Percentiles rank a stretch among this genome's conserved stretches.
phyloP scores from a whole-genome alignment of 768 basidiomycete genomes.

The Hortiboletus campestris region DNA sequence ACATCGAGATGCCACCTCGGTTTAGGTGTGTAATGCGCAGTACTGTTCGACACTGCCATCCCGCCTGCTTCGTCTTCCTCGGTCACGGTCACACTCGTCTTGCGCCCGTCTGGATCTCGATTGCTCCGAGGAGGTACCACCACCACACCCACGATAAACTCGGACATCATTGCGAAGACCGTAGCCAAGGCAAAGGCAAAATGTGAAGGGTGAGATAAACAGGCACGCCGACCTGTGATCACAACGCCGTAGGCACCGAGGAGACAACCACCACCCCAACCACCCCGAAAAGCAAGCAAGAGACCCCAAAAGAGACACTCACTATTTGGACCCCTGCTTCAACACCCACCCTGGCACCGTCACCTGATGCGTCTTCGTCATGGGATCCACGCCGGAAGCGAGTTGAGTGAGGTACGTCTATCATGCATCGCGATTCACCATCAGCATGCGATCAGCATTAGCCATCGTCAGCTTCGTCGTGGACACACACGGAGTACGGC shows the following conservation, averaged over 20 bases:
- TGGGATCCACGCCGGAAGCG: conserved; percentile 43
- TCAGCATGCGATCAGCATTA: not conserved
- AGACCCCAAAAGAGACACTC: conserved; percentile 10
- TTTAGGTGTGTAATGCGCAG: not conserved
- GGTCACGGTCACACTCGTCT: conserved; percentile 1
- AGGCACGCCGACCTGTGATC: not conserved
- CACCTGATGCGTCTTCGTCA: conserved; percentile 18
- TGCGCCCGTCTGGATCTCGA: conserved; percentile 14
- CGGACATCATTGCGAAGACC: conserved; percentile 1
- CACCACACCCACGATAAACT: conserved; percentile 10
- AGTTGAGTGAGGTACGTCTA: conserved; percentile 42
- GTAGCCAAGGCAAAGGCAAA: not conserved
- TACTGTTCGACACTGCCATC: conserved; percentile 11
- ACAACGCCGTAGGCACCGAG: conserved; percentile 1
- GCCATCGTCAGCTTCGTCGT: conserved; percentile 1
- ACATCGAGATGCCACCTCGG: not conserved
- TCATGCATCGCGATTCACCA: conserved; percentile 2
- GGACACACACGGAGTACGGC: not conserved
- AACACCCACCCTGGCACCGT: conserved; percentile 30
- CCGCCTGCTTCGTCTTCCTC: conserved; percentile 3
- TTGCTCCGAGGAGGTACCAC: conserved; percentile 12
- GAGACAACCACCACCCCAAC: not conserved
- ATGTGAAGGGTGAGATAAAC: not conserved
- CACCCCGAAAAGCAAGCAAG: not conserved
- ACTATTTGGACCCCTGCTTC: conserved; percentile 33